phyloP scores from a whole-genome alignment of 129 eudicot genomes.

The Escallonia herrerae region DNA sequence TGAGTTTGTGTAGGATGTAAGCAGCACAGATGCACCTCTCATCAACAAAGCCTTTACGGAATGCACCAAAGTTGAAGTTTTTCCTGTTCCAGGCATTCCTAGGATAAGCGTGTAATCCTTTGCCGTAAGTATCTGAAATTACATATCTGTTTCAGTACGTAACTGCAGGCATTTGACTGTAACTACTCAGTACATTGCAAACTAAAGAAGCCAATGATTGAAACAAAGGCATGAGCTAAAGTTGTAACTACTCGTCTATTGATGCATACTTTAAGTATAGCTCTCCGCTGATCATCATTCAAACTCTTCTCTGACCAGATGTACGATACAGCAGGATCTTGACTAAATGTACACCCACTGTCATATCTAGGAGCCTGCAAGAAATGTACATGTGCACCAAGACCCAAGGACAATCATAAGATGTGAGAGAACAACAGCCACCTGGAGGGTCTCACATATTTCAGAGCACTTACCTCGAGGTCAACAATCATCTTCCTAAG shows the following conservation, averaged over 20 bases:
- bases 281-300: constrained; percentile 92
- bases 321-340: constrained; percentile 97
- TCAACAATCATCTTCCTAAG: constrained; percentile 85
- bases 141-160: constrained; percentile 2
- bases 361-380: constrained; percentile 92
- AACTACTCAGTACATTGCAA: background rate
- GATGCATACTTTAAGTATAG: constrained; percentile 68
- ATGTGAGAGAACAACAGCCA: background rate
- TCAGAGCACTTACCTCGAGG: constrained; percentile 53
- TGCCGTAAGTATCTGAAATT: constrained; percentile 79
- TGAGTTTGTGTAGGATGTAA: constrained; percentile 96
- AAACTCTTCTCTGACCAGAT: constrained; percentile 81
- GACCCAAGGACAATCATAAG: background rate
- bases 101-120: constrained; percentile 89
- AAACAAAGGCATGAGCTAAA: background rate
- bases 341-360: constrained; percentile 86
- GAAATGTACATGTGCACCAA: constrained; percentile 11
- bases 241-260: background rate
- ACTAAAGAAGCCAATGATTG: background rate
- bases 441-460: background rate
- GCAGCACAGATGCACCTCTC: constrained; percentile 94
- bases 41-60: constrained; percentile 88
- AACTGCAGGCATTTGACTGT: background rate
- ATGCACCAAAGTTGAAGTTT: constrained; percentile 97
- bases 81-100: constrained; percentile 99